These are phyloP conservation scores for Zymoseptoria brevis DNA, from an alignment of 2,329 filamentous ascomycete species.

Conservation along the genomic window DNA sequence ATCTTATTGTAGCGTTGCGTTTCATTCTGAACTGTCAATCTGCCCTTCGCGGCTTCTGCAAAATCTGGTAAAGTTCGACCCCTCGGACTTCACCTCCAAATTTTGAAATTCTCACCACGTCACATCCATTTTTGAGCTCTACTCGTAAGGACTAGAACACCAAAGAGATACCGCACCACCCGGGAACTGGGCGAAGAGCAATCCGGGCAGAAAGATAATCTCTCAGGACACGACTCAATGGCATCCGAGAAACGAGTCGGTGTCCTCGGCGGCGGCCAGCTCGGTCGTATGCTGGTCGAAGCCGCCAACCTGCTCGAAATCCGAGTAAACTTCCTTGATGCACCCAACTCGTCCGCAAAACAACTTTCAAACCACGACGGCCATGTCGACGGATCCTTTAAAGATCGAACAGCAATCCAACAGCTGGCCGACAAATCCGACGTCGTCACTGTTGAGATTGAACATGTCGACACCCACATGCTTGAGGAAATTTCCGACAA, in stretches of 20 bases:
- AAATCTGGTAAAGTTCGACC: background rate
- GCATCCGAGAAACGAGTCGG: constrained; percentile 27
- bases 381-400: constrained; percentile 83
- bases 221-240: constrained; percentile 3
- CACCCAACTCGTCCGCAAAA: constrained; percentile 68
- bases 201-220: background rate
- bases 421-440: constrained; percentile 70
- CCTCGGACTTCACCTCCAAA: background rate
- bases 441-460: constrained; percentile 86
- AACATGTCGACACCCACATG: constrained; percentile 86
- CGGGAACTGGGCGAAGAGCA: background rate
- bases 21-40: background rate
- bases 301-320: constrained; percentile 73
- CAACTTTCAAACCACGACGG: constrained; percentile 68
- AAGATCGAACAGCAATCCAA: constrained; percentile 68
- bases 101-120: background rate
- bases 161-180: background rate
- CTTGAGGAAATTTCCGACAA: constrained; percentile 72
- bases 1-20: background rate
- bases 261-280: constrained; percentile 44
- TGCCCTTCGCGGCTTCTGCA: background rate
- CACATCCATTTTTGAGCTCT: background rate
- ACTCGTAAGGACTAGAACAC: background rate
- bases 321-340: constrained; percentile 71
- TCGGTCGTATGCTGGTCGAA: constrained; percentile 91